Conservation (phyloP, 176 grass and related monocot species). For the Otatea glauca region DNA sequence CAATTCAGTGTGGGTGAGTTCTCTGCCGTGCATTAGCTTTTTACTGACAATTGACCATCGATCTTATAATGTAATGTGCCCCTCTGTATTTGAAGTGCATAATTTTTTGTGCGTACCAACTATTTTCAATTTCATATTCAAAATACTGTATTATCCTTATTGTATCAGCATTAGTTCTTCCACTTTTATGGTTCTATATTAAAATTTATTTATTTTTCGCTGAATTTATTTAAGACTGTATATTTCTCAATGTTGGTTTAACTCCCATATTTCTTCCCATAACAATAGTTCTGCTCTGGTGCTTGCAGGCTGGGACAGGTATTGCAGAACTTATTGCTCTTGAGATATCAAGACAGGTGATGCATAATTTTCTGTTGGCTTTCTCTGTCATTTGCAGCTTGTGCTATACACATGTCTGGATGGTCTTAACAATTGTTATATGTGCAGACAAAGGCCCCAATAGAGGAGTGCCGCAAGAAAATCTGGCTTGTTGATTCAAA, state of each 20-base stretch:
- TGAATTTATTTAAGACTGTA: conserved; percentile 8
- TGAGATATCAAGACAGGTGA: conserved; percentile 94
- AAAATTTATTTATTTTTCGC: neutral
- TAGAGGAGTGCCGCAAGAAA: conserved; percentile 86
- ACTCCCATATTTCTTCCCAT: conserved; percentile 22
- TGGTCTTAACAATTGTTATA: conserved; percentile 22
- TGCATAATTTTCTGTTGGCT: conserved; percentile 17
- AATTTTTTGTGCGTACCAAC: neutral
- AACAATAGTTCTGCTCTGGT: conserved; percentile 30
- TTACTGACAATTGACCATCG: neutral
- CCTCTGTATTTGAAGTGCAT: neutral
- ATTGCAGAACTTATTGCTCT: conserved; percentile 96
- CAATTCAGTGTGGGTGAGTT: neutral
- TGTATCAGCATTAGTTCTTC: neutral
- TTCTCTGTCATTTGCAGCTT: conserved; percentile 5
- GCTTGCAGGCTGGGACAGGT: conserved; percentile 84
- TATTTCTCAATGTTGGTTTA: neutral
- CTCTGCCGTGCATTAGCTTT: neutral
- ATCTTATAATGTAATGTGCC: neutral
- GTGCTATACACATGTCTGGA: conserved; percentile 8
- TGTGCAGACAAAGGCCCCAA: conserved; percentile 72
- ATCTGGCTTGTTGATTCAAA: conserved; percentile 99
- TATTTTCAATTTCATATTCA: conserved; percentile 26
- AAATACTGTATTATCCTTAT: conserved; percentile 5
- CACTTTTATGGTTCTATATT: conserved; percentile 33